phyloP scores from a whole-genome alignment of 352 stramenopile species.

The Globisporangium alternatum region DNA sequence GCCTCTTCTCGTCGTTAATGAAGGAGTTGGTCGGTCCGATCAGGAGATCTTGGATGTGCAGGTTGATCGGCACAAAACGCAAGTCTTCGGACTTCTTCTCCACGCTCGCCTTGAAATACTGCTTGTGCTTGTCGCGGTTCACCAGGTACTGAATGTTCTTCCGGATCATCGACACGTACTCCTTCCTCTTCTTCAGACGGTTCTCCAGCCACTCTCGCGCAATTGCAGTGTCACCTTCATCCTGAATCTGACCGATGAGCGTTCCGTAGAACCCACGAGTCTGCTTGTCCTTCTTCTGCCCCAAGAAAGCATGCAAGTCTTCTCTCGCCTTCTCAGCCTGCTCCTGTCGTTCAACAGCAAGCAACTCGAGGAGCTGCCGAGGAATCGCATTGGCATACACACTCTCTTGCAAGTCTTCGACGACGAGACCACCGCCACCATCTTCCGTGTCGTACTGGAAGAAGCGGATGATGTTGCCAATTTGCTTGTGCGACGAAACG shows the following conservation, averaged over 20 bases:
- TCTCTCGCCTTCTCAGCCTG: conserved; percentile 75
- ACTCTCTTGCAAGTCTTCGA: conserved; percentile 83
- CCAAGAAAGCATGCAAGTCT: conserved; percentile 78
- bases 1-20: conserved; percentile 76
- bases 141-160: conserved; percentile 87
- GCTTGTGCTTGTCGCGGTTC: conserved; percentile 86
- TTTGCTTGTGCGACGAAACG: conserved; percentile 76
- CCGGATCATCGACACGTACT: conserved; percentile 77
- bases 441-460: conserved; percentile 88
- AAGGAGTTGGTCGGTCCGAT: conserved; percentile 83
- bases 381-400: conserved; percentile 77
- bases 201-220: conserved; percentile 80
- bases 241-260: conserved; percentile 85
- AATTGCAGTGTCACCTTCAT: conserved; percentile 74
- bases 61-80: conserved; percentile 85
- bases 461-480: conserved; percentile 87
- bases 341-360: conserved; percentile 74
- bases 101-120: conserved; percentile 88
- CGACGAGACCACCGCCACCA: conserved; percentile 70
- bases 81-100: conserved; percentile 83
- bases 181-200: conserved; percentile 70
- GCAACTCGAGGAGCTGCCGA: conserved; percentile 75
- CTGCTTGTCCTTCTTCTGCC: conserved; percentile 84
- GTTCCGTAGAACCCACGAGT: conserved; percentile 83
- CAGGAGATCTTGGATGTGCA: conserved; percentile 84